Evolutionary conservation across 352 stramenopile genomes (phyloP), one percentile per base, ranked within the genome.

Genomic region (Globisporangium spiculum): DNA sequence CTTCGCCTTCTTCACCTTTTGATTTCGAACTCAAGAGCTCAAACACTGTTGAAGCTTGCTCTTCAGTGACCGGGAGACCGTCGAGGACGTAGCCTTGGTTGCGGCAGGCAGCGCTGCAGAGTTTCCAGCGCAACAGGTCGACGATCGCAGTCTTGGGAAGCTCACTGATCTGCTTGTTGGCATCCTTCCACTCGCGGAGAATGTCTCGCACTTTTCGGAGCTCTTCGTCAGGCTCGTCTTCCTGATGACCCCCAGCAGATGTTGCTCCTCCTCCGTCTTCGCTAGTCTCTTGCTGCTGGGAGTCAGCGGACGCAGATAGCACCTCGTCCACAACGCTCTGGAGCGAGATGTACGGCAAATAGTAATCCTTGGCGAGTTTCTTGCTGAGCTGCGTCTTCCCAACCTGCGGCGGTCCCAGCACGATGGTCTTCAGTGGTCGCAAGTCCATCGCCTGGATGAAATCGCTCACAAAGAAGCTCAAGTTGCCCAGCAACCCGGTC

Each of bases 21-120:
- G 58, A 32, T 26, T 26, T 55, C 30, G 22, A 41, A 12, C 16
- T 12, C n/a, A 68, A 68, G 3, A 65, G 32, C 1, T 68, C 73
- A 54, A 92, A 92, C 12, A 93, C 69, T 52, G 68, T 71, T 30
- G 68, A 56, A 0, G 87, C 87, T 44, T 89, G 84, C 22, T 73
- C 70, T 20, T 79, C 68, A 3, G 79, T 81, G 18, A 76, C 66
- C 2, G 87, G 83, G 2, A 92, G 52, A 0, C 85, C 88, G 44
- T 96, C 87, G 8, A 96, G 71, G 22, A 96, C 89, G 59, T 90
- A 96, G 3, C 89, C 89, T 55, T 95, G 89, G 74, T 94, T 96
- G 7, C 80, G 84, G 46, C 84, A 94, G 58, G 68, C 61, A 0
- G 83, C 67, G 34, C 69, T 77, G 24, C 74, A 65, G 8, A 96